Evolutionary conservation across 139 green algal genomes (phyloP).

Genomic region (Axilococcus clingmanii): DNA sequence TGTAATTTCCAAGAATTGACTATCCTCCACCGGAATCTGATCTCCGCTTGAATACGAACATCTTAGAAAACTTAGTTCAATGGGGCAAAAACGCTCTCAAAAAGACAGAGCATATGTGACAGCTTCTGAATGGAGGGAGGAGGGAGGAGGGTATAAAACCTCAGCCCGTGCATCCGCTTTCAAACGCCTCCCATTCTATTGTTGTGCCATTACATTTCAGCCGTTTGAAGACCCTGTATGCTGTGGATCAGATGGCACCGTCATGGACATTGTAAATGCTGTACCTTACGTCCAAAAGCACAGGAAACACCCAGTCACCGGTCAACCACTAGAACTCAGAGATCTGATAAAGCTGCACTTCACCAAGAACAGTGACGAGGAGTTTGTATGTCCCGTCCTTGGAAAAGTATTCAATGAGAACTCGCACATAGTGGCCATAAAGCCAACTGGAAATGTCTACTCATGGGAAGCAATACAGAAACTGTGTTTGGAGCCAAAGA

Average conservation of each 20-base stretch:
- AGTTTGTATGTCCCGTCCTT: conserved; percentile 87
- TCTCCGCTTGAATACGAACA: too few relatives aligned
- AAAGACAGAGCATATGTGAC: conserved; percentile 71
- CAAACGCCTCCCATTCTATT: conserved; percentile 81
- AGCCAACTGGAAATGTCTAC: conserved; percentile 38
- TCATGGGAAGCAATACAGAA: conserved; percentile 72
- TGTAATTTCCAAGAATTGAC: too few relatives aligned
- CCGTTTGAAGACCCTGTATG: conserved; percentile 91
- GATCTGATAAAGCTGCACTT: conserved; percentile 86
- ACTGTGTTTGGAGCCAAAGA: conserved; percentile 90
- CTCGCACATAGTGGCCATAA: conserved; percentile 93
- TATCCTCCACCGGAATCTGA: too few relatives aligned
- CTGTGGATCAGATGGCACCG: conserved; percentile 70
- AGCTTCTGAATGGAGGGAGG: conserved; percentile 77
- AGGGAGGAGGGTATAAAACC: conserved; percentile 64
- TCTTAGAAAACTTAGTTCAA: too few relatives aligned
- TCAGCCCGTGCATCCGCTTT: conserved; percentile 38
- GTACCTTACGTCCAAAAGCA: conserved; percentile 84
- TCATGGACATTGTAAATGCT: conserved; percentile 68
- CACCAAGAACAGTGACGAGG: conserved; percentile 75
- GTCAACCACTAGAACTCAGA: conserved; percentile 65
- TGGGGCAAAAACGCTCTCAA: conserved; percentile 2
- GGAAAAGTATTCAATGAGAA: conserved; percentile 92
- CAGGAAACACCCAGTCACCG: conserved; percentile 75
- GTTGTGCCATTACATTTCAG: conserved; percentile 87